These are phyloP conservation scores for Meripilus lineatus DNA, from an alignment of 1,284 basidiomycete genomes.

Conservation along the genomic window DNA sequence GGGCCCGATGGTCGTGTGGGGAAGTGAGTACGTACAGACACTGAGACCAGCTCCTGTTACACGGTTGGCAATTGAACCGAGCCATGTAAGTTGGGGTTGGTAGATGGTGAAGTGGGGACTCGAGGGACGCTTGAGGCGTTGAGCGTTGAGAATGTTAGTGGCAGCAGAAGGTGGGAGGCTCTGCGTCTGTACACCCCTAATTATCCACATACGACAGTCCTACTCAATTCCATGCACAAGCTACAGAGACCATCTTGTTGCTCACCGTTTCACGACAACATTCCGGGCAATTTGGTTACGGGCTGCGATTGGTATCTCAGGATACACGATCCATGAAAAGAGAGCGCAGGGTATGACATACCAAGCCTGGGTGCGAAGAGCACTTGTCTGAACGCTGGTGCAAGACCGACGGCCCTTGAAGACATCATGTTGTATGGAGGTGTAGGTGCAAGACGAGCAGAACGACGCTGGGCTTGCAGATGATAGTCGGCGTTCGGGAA, in stretches of 20 bases:
- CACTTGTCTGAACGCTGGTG: conserved; percentile 47
- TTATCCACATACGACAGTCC: not conserved
- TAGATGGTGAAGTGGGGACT: conserved; percentile 97
- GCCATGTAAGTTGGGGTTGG: conserved; percentile 92
- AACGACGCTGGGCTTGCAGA: too few species aligned
- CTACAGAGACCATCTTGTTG: not conserved
- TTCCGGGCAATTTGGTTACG: conserved; percentile 42
- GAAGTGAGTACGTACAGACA: conserved; percentile 50
- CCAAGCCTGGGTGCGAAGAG: conserved; percentile 44
- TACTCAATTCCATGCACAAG: not conserved
- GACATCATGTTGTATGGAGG: conserved; percentile 37
- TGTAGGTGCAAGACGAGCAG: not conserved
- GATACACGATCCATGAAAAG: too few species aligned
- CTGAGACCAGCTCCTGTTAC: conserved; percentile 78
- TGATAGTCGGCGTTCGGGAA: too few species aligned
- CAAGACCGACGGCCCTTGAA: conserved; percentile 46
- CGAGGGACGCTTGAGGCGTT: conserved; percentile 80
- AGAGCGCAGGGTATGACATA: conserved; percentile 25
- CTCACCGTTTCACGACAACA: conserved; percentile 44
- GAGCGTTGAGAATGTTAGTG: conserved; percentile 75
- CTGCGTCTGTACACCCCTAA: conserved; percentile 52
- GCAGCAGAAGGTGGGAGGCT: conserved; percentile 57
- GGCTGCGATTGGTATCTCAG: conserved; percentile 30
- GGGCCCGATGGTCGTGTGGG: too few species aligned
- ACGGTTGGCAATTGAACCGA: conserved; percentile 83